phyloP scores from a whole-genome alignment of 2,329 filamentous ascomycete genomes.

The Huntiella abstrusa region DNA sequence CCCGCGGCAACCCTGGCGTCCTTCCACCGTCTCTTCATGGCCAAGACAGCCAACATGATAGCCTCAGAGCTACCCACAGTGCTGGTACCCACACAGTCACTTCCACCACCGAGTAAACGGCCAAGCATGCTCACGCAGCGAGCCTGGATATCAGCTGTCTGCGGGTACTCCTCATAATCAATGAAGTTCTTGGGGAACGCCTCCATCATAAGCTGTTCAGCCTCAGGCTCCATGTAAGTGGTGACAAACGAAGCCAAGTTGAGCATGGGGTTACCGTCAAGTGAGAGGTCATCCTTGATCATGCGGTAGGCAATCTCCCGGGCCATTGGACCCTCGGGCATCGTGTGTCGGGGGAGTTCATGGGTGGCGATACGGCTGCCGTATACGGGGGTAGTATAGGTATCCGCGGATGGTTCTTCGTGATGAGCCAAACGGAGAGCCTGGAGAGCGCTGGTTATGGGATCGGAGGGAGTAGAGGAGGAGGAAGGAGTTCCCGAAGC shows the following conservation, averaged over 20 bases:
- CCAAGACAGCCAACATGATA: constrained; percentile 65
- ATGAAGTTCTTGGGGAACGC: constrained; percentile 91
- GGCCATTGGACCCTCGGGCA: constrained; percentile 83
- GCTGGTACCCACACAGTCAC: constrained; percentile 64
- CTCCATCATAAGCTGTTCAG: constrained; percentile 87
- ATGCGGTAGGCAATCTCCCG: constrained; percentile 83
- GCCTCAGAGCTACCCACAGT: constrained; percentile 81
- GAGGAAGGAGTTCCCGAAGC: constrained; percentile 9
- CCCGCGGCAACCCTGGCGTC: constrained; percentile 68
- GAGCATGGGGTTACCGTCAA: constrained; percentile 81
- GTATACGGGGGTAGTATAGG: constrained; percentile 65
- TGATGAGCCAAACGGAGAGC: constrained; percentile 27
- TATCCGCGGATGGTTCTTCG: constrained; percentile 27
- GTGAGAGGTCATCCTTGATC: constrained; percentile 86
- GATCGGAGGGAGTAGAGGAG: constrained; percentile 13
- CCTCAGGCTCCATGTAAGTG: constrained; percentile 95
- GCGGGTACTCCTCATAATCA: constrained; percentile 71
- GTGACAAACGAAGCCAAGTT: constrained; percentile 85
- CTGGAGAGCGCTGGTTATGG: constrained; percentile 20
- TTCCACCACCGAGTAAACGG: constrained; percentile 57
- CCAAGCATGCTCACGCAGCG: constrained; percentile 85
- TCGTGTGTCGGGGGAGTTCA: constrained; percentile 66
- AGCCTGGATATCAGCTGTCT: constrained; percentile 73
- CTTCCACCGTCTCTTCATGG: constrained; percentile 93
- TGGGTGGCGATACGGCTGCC: constrained; percentile 66